Evolutionary conservation across 192 early-diverging fungal genomes (phyloP).

Genomic region (Podila clonocystis): DNA sequence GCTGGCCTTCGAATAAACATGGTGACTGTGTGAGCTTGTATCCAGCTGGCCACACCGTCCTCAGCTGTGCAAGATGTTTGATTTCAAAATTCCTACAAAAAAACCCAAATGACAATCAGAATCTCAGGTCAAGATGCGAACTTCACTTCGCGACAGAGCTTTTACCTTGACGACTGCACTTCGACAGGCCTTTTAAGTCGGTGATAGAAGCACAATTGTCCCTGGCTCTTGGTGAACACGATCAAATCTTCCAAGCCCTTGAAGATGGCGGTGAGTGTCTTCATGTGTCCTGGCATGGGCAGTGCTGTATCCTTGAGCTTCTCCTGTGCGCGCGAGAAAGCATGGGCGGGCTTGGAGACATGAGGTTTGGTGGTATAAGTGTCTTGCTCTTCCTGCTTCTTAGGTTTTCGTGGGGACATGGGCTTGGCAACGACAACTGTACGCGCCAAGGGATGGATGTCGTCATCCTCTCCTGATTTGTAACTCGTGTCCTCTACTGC

Average conservation of each 20-base stretch:
- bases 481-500: not conserved
- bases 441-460: conserved; percentile 37
- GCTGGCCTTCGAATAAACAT: conserved; percentile 26
- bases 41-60: conserved; percentile 33
- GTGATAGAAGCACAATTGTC: conserved; percentile 36
- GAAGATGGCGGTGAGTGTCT: conserved; percentile 16
- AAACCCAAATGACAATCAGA: not conserved
- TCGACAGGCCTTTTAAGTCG: conserved; percentile 31
- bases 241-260: conserved; percentile 24
- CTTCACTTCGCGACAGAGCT: not conserved
- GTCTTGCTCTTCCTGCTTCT: conserved; percentile 1
- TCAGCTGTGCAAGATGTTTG: conserved; percentile 42
- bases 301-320: not conserved
- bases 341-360: not conserved
- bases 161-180: conserved; percentile 32
- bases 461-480: conserved; percentile 19
- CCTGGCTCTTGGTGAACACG: conserved; percentile 22
- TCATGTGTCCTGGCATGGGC: conserved; percentile 31
- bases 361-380: not conserved
- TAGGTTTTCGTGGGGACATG: not conserved
- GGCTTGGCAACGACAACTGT: conserved; percentile 24
- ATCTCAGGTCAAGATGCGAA: too few species aligned
- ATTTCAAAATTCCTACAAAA: conserved; percentile 42
- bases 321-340: not conserved
- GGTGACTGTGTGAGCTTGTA: conserved; percentile 23